Base-by-base conservation (phyloP, 495 filamentous ascomycete genomes). In the Penicillium parvum region DNA sequence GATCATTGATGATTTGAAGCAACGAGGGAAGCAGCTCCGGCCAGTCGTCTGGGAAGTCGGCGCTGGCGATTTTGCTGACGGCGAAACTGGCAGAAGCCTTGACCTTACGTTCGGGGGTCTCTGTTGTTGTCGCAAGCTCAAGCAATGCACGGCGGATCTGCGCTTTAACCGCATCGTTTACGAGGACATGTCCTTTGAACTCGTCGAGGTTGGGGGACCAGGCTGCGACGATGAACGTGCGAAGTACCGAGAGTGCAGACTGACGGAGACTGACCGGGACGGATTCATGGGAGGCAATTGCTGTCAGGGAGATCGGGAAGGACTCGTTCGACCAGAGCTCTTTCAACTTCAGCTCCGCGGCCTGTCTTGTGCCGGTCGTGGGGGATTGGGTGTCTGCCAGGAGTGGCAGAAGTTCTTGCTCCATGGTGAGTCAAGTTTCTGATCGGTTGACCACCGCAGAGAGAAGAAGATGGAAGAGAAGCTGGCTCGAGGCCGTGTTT, bases 11-110 rank as follows among this genome's bases (percentile, higher is more conserved):
- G 21, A 88, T 72, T 18, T 82, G 80, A 38, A 98, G 76, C 21
- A 97, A 71, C 18, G 79, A 79, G 7, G 85, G 87, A 10, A 98
- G 79, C 7, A 98, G 77, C 38, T 79, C 78, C 1, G 88, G 87
- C 92, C 92, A 98, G 60, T 89, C 77, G 33, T 95, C 87, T 14
- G 92, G 92, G 59, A 91, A 98, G 68, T 98, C 92, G 55, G 81
- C 78, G 43, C 81, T 84, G 38, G 94, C 92, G 49, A 98, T 95
- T 70, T 96, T 96, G 73, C 87, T 89, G 39, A 96, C 88, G n/a
- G 86, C 87, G 56, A 83, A 85, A 60, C 91, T 91, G 18, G 92
- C 87, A 5, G 85, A 83, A 16, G 78, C 75, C 64, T 91, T 88
- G 46, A 97, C 78, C 63, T 90, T 95, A 50, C 88, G 77, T 55